Evolutionary conservation across 1,284 basidiomycete species (phyloP), one percentile per base, ranked within the genome.

Genomic region (Crucibulum parvulum): DNA sequence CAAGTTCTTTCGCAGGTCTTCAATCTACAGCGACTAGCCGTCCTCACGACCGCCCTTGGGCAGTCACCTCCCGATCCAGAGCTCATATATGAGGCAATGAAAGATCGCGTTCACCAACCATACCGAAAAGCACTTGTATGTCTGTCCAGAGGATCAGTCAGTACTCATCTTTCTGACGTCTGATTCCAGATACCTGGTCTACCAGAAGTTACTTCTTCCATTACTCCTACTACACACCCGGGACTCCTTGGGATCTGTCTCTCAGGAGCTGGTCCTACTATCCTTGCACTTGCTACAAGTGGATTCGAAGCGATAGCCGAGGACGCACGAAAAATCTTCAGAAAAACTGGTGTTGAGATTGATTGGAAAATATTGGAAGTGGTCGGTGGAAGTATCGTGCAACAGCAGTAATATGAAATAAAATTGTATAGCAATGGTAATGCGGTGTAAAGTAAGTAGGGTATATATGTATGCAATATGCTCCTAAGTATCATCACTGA

Each of bases 1-100:
- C 31, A 31, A 31, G 31, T 31, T 31, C 31, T 31, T 31, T 31
- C 11, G 24, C 11, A 98, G 96, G 91, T 99, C 24, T 99, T 99
- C 83, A 99, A 99, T 75, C 83, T 99, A 56, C 98, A 99, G 78
- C 87, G 98, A 35, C 82, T 99, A 11, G 98, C 98, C 0, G 98
- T 99, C n/a, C 85, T 99, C 58, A 99, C 98, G 1, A 98, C 96
- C 1, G 96, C 98, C 0, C 87, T 99, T 6, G 92, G 90, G 0
- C 90, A 93, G 71, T 89, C 89, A 11, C 97, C 98, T 1, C 96
- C 96, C 0, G 95, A 99, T 74, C 87, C 95, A 0, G 90, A 91
- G 46, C 87, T 99, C 34, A 99, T 99, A 66, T 99, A 97, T 78
- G 96, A 99, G 76, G 98, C 97, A 0, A 99, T 99, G 98, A 98